phyloP scores from a whole-genome alignment of 2,329 filamentous ascomycete genomes.

The Fusarium sp. region DNA sequence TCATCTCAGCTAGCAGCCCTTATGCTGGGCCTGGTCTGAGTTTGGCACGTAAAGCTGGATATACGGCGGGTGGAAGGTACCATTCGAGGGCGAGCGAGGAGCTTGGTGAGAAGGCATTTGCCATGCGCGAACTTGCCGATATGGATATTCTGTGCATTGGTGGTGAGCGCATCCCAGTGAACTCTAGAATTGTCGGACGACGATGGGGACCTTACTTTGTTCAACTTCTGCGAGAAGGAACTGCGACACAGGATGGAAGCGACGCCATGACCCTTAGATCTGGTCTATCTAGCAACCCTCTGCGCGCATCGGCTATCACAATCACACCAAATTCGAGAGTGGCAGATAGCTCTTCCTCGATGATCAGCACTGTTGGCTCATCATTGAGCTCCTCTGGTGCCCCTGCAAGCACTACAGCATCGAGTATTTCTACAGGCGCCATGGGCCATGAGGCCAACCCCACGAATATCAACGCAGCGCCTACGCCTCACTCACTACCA shows the following conservation, averaged over 20 bases:
- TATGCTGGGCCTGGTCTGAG: conserved; percentile 69
- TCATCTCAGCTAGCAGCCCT: conserved; percentile 83
- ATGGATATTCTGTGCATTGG: conserved; percentile 97
- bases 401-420: conserved; percentile 59
- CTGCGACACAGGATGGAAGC: conserved; percentile 76
- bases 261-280: conserved; percentile 83
- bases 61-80: conserved; percentile 79
- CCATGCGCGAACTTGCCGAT: conserved; percentile 86
- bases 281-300: conserved; percentile 65
- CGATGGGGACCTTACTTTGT: conserved; percentile 98
- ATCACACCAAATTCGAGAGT: conserved; percentile 77
- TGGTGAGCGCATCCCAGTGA: conserved; percentile 92
- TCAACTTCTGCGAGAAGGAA: conserved; percentile 86
- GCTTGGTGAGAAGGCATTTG: conserved; percentile 83
- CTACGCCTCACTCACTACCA: conserved; percentile 68
- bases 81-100: conserved; percentile 85
- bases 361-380: conserved; percentile 59
- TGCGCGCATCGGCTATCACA: conserved; percentile 85
- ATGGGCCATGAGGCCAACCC: conserved; percentile 56
- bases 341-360: conserved; percentile 62
- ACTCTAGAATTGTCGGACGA: conserved; percentile 86
- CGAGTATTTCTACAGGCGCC: conserved; percentile 56
- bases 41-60: conserved; percentile 69
- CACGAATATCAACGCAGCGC: conserved; percentile 63
- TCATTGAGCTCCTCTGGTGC: conserved; percentile 54